Evolutionary conservation across 106 monocot species (phyloP), one percentile per base, ranked within the genome.

Genomic region (Allium cepa): DNA sequence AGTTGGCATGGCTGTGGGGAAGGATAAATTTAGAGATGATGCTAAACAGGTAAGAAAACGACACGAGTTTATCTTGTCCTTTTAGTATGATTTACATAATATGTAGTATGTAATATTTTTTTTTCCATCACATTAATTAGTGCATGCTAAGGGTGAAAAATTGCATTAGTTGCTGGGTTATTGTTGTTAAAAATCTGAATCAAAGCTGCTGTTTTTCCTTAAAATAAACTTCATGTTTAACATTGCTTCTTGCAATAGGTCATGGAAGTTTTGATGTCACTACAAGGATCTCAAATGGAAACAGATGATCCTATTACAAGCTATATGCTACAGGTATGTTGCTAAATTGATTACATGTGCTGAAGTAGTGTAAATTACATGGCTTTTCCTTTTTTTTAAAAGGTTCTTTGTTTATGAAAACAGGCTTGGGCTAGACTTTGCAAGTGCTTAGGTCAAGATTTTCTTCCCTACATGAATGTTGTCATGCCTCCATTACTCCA

Each of bases 341-440:
- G 36, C 36, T 36, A 36, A 36, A 36, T 36, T 36, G 36, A 4
- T 36, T 36, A 36, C 36, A 36, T 36, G 36, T 36, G 5, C 36
- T 36, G 36, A 36, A 36, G 36, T 5, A 36, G 36, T 36, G 36
- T 36, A 36, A 36, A 36, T 5, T 36, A 5, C 36, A 5, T 36
- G 36, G 36, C 36, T 36, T 36, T 53, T 13, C 36, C 53, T 49
- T 67, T 13, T 52, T 65, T 53, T 67, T 16, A 26, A 53, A 36
- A 36, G 36, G 36, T 36, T 26, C 53, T 13, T 28, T 67, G 28
- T 26, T 51, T 27, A 70, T 10, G 27, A 14, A 45, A 47, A 11
- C 52, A 99, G 97, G 97, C 92, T 69, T 99, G 97, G 97, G 92
- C 97, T 45, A 87, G 97, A 62, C 86, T 99, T 63, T 99, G 97